Percentiles rank a stretch among this genome's conserved stretches.
phyloP scores from a whole-genome alignment of 2,329 filamentous ascomycete species.

The Capronia coronata region DNA sequence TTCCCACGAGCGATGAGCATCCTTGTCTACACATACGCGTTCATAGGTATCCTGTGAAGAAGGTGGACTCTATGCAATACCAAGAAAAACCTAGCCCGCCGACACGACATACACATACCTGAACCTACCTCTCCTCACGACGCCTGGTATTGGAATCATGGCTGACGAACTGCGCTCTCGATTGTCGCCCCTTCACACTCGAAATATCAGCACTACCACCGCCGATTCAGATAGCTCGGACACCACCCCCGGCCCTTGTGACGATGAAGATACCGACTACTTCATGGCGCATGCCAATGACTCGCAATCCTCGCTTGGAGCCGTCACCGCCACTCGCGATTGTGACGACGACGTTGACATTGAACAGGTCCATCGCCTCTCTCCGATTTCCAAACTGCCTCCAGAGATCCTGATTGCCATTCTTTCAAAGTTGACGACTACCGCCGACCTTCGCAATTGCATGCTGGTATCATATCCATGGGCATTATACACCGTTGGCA shows the following conservation, averaged over 20 bases:
- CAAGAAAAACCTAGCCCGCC: not conserved
- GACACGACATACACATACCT: not conserved
- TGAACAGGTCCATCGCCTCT: constrained; percentile 58
- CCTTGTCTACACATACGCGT: not conserved
- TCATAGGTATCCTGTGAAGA: constrained; percentile 3
- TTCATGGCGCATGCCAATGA: constrained; percentile 78
- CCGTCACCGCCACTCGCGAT: constrained; percentile 66
- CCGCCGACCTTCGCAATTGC: constrained; percentile 73
- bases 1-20: constrained; percentile 1
- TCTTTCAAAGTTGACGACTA: constrained; percentile 72
- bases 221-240: constrained; percentile 29
- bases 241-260: constrained; percentile 49
- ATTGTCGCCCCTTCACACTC: constrained; percentile 23
- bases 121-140: constrained; percentile 1
- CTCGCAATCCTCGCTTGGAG: constrained; percentile 80
- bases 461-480: constrained; percentile 93
- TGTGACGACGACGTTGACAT: constrained; percentile 51
- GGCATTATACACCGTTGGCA: constrained; percentile 84
- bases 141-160: constrained; percentile 22
- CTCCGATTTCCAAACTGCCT: constrained; percentile 78
- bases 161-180: constrained; percentile 22
- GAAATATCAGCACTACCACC: constrained; percentile 26
- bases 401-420: constrained; percentile 92
- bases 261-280: constrained; percentile 88
- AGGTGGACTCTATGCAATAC: constrained; percentile 4